Base-by-base conservation (phyloP, 1,284 basidiomycete genomes). In the Cryptococcus hybrid region DNA sequence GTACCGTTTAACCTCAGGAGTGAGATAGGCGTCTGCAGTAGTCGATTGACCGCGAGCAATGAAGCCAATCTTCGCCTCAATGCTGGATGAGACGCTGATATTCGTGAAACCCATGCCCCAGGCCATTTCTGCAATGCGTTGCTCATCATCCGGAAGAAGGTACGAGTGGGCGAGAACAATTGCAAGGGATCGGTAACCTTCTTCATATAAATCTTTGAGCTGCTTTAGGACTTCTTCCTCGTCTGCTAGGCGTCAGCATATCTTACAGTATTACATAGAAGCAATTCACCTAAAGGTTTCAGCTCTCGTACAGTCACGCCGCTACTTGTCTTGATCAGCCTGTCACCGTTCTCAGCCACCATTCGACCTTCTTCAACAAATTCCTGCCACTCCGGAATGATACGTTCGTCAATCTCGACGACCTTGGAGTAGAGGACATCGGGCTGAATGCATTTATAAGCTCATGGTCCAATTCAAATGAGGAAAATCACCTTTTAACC, bases 251-350 rank as follows among this genome's bases (percentile, higher is more conserved):
- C 76, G 52, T 98, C 86, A 51, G 88, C 82, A 92, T 92, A 30
- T 30, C 30, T 30, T 30, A 30, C 30, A 30, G 30, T 30, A 30
- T 30, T 30, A 30, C 30, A 30, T 30, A 30, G 30, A 3, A 30
- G 30, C 30, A 30, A 30, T 4, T 30, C 30, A 4, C 30, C 30
- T 30, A 30, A 30, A 3, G 30, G 15, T 18, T 39, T 37, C n/a
- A 5, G 8, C 54, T 9, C 47, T 58, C 13, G 52, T 51, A 56
- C 63, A 58, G 3, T 63, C 71, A 86, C 85, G 60, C 98, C 78
- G 46, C 98, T 87, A 47, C 88, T 82, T 1, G 98, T 91, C 0
- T 90, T 88, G 73, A 98, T 95, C 12, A 94, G 94, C 6, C 64
- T 70, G 3, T 63, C 80, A 30, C 71, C 61, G 0, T 65, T 68